Conservation (phyloP, 768 basidiomycete species). For the Paxillus rubicundulus region DNA sequence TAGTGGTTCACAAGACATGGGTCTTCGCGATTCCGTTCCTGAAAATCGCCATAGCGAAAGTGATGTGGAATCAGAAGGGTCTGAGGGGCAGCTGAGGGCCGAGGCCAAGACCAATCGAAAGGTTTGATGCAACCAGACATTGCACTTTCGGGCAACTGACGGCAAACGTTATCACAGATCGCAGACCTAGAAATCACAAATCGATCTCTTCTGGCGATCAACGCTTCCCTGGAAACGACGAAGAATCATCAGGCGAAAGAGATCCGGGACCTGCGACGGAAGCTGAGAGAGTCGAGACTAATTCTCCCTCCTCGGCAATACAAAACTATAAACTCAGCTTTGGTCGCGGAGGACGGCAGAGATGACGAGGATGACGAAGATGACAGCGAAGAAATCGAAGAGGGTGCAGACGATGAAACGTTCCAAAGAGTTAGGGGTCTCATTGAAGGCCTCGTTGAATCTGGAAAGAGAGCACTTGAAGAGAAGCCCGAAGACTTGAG, state of each 20-base stretch:
- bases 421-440: slow-evolving; percentile 65
- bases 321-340: slow-evolving; percentile 51
- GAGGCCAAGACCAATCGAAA: slow-evolving; percentile 86
- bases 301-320: slow-evolving; percentile 68
- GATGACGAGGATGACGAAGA: slow-evolving; percentile 39
- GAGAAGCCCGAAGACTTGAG: slow-evolving; percentile 52
- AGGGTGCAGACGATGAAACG: slow-evolving; percentile 47
- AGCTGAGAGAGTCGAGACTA: slow-evolving; percentile 77
- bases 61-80: slow-evolving; percentile 32
- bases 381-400: slow-evolving; percentile 41
- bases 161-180: slow-evolving; percentile 51
- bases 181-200: slow-evolving; percentile 92
- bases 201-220: slow-evolving; percentile 81
- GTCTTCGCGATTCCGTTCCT: slow-evolving; percentile 2
- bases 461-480: slow-evolving; percentile 62
- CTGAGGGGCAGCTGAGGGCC: slow-evolving; percentile 57
- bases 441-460: slow-evolving; percentile 58
- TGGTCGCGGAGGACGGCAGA: slow-evolving; percentile 40
- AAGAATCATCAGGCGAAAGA: slow-evolving; percentile 82
- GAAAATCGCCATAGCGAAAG: slow-evolving; percentile 30
- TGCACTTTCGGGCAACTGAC: slow-evolving; percentile 2
- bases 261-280: slow-evolving; percentile 80
- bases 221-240: slow-evolving; percentile 73
- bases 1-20: slow-evolving; percentile 21
- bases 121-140: slow-evolving; percentile 39